phyloP scores from a whole-genome alignment of 1,139 yeast genomes.

The Magnusiomyces fungicola region DNA sequence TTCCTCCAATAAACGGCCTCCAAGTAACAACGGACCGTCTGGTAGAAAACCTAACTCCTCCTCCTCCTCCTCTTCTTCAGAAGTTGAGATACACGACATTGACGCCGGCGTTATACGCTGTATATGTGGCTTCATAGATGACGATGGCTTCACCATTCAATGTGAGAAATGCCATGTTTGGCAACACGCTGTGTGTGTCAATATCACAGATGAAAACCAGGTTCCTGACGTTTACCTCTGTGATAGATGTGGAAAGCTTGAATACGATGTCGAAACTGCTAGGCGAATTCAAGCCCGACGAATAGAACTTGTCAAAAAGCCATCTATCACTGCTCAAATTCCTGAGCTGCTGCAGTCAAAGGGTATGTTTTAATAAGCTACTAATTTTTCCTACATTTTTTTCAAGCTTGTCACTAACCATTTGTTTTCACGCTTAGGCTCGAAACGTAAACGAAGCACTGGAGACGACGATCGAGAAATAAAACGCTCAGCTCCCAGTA shows the following conservation, averaged over 20 bases:
- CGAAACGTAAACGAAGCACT: slow-evolving; percentile 10
- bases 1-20: not conserved
- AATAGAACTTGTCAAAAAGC: slow-evolving; percentile 12
- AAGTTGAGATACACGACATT: slow-evolving; percentile 19
- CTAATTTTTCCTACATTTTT: no score
- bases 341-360: no score
- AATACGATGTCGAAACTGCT: slow-evolving; percentile 47
- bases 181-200: slow-evolving; percentile 92
- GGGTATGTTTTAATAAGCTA: no score
- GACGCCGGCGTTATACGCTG: slow-evolving; percentile 86
- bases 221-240: slow-evolving; percentile 84
- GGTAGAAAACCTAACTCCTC: slow-evolving; percentile 9
- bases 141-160: slow-evolving; percentile 92
- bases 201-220: slow-evolving; percentile 59
- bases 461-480: slow-evolving; percentile 10
- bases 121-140: slow-evolving; percentile 81
- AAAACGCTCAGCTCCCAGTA: slow-evolving; percentile 3
- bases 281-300: slow-evolving; percentile 29
- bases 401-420: not conserved
- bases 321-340: no score
- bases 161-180: slow-evolving; percentile 88
- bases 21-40: slow-evolving; percentile 4
- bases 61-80: slow-evolving; percentile 40
- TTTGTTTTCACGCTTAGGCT: no score
- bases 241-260: slow-evolving; percentile 64